Conservation (phyloP, 306 rosid species). For the Vigna reflexopilosa region DNA sequence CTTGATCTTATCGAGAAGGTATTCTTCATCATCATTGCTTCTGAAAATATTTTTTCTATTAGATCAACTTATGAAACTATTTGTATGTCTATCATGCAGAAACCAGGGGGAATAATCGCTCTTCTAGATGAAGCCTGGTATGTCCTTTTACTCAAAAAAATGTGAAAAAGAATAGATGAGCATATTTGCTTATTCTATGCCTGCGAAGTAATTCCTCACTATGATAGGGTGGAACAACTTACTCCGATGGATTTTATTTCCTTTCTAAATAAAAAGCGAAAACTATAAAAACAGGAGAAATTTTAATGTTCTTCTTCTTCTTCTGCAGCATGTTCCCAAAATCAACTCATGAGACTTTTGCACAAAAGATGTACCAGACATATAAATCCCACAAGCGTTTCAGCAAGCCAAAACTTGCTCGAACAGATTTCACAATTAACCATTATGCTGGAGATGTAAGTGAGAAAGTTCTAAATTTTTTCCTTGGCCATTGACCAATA, state of each 20-base stretch:
- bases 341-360: conserved; percentile 90
- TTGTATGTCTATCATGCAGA: conserved; percentile 58
- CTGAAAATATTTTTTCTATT: conserved; percentile 27
- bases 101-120: conserved; percentile 92
- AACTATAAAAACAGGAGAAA: not conserved
- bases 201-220: conserved; percentile 18
- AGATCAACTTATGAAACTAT: conserved; percentile 28
- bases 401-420: conserved; percentile 88
- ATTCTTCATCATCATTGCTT: conserved; percentile 29
- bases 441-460: conserved; percentile 95
- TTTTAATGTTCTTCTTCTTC: conserved; percentile 15
- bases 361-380: conserved; percentile 92
- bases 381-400: conserved; percentile 84
- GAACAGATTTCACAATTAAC: conserved; percentile 79
- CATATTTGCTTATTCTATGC: not conserved
- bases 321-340: conserved; percentile 88
- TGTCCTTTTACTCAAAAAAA: conserved; percentile 39
- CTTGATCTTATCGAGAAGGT: conserved; percentile 93
- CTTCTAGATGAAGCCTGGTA: conserved; percentile 98
- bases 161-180: conserved; percentile 9
- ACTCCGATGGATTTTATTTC: conserved; percentile 16
- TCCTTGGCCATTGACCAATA: conserved; percentile 9
- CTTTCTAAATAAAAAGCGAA: conserved; percentile 10
- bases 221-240: not conserved
- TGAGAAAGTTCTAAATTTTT: conserved; percentile 8